These are phyloP conservation scores for Schizonepeta tenuifolia DNA, from an alignment of 257 asterid genomes.

Conservation along the genomic window DNA sequence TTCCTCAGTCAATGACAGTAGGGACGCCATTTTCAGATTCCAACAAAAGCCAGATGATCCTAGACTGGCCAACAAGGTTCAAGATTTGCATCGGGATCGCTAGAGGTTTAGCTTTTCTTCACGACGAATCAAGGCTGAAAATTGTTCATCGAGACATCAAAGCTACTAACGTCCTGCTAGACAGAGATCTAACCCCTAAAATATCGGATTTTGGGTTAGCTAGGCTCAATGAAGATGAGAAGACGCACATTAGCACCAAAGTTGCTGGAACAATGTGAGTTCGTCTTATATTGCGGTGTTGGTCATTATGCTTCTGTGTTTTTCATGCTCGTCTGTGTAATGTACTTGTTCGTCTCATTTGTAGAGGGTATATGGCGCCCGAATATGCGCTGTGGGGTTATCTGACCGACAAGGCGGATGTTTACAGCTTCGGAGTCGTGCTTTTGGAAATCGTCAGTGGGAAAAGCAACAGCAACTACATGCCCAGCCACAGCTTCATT, in stretches of 20 bases:
- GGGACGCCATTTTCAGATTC: conserved; percentile 42
- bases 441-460: conserved; percentile 80
- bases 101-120: conserved; percentile 82
- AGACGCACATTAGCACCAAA: conserved; percentile 87
- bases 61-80: conserved; percentile 88
- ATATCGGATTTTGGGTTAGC: conserved; percentile 95
- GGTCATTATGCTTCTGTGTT: background rate
- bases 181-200: conserved; percentile 73
- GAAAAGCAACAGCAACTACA: conserved; percentile 73
- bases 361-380: conserved; percentile 98
- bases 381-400: conserved; percentile 97
- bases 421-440: conserved; percentile 87
- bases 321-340: background rate
- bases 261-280: conserved; percentile 94
- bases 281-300: background rate
- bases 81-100: conserved; percentile 83
- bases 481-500: conserved; percentile 64
- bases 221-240: conserved; percentile 81
- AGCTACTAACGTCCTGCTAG: conserved; percentile 86
- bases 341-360: conserved; percentile 13
- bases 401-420: conserved; percentile 84
- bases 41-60: conserved; percentile 52
- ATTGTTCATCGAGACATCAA: conserved; percentile 96
- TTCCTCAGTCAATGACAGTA: conserved; percentile 1
- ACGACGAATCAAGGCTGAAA: conserved; percentile 78